Base-by-base conservation (phyloP, 148 eudicot species). In the Rhododendron vialii region DNA sequence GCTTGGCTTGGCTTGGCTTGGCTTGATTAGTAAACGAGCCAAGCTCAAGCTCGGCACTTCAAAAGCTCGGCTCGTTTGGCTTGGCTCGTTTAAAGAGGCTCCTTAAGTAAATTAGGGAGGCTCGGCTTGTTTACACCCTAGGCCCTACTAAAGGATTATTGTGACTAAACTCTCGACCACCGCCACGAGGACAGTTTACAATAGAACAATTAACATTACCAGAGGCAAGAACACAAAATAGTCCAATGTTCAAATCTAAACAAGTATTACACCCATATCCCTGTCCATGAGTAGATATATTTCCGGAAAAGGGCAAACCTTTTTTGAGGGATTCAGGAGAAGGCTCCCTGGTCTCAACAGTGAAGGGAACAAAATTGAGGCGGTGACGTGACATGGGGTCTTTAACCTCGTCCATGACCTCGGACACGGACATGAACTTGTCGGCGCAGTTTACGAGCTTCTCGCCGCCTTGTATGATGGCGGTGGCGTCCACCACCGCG, bases 401-500 rank as follows among this genome's bases (percentile, higher is more conserved):
- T 38, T 96, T 94, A 30, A 95, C 88, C 87, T 97, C 99, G 80
- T 45, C 50, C 18, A 92, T 79, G 47, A 97, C 99, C 82, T 97
- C 99, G 0, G 88, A 12, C 14, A 97, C 91, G 33, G 96, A 89
- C 4, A 95, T 94, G 50, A 97, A 95, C 65, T 91, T 93, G 81
- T 95, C 98, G 12, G 98, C 93, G 8, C 84, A 61, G 84, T 82
- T 55, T 30, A 84, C 20, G 2, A 95, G 91, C 59, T 82, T 87
- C 85, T 93, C 94, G 1, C 95, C 96, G 79, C 96, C 99, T 79
- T 92, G 91, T 24, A 97, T 97, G 84, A 97, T 92, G 69, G 98
- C 98, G 86, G 93, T 95, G n/a, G 99, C 98, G 48, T 97, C 99
- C 24, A 97, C 92, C 26, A 97, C 96, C 0, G 99, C 98, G n/a